Evolutionary conservation across 2,329 filamentous ascomycete species (phyloP), one percentile per base, ranked within the genome.

Genomic region (Elsinoe australis): DNA sequence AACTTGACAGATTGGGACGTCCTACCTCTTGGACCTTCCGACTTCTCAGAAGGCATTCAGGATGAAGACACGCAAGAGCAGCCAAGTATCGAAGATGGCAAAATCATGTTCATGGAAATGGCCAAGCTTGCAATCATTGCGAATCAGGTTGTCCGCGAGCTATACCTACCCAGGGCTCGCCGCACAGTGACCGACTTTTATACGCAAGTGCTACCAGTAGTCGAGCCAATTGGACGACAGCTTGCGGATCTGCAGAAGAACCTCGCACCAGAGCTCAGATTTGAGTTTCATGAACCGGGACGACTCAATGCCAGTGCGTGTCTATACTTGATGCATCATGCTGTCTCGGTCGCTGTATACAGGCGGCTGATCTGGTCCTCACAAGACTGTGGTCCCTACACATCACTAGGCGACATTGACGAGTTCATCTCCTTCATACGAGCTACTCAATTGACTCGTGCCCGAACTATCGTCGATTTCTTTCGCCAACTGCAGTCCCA

Each of bases 31-130:
- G 51, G 53, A 15, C 52, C 53, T 28, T 45, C 55, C 2, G 59
- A 62, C 49, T 62, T 44, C 60, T 69, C 49, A 55, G 59, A 62
- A 47, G 32, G 31, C 15, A 24, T 18, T 9, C 54, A 50, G 34
- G 47, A 54, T 8, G 56, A 60, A 32, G 56, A 61, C 24, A 54
- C 60, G 7, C 47, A 56, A 15, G 57, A 58, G 51, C 56, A 58
- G 49, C 57, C 57, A 7, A 59, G 55, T 28, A 56, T 57, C n/a
- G 58, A 61, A 47, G 59, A 60, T 3, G 55, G 54, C 18, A 53
- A 56, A 29, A 49, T 59, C 26, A 56, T 61, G 10, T 62, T 59
- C 51, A 57, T 57, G n/a, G 48, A 59, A 19, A 61, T 61, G 59
- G 55, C 57, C 8, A 42, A 52, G 22, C 51, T 61, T 2, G 39